Percentiles rank a stretch among this genome's conserved stretches.
phyloP scores from a whole-genome alignment of 768 basidiomycete genomes.

The Lentinus tigrinus region DNA sequence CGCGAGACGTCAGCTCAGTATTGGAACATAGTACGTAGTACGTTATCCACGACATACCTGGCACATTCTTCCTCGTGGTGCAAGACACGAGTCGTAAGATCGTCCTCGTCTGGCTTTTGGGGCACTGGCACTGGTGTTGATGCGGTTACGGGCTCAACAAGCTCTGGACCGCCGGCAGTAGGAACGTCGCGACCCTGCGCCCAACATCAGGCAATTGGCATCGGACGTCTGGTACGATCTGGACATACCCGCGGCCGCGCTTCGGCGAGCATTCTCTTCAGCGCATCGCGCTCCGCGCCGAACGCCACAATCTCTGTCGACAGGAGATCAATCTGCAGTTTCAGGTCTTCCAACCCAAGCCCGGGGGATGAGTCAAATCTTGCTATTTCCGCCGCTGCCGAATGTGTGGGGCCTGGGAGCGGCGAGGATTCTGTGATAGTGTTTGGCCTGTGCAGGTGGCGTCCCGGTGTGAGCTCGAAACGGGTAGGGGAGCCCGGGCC shows the following conservation, averaged over 20 bases:
- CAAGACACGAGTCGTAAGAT: not conserved
- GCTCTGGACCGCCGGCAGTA: not conserved
- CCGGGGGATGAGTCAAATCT: not conserved
- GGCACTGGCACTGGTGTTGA: not conserved
- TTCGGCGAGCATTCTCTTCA: not conserved
- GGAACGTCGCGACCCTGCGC: not conserved
- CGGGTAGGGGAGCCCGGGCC: slow-evolving; percentile 8
- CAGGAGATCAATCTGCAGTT: slow-evolving; percentile 2
- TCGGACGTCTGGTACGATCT: not conserved
- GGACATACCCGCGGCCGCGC: not conserved
- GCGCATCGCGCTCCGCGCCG: slow-evolving; percentile 2
- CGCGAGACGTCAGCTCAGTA: not conserved
- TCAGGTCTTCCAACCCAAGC: not conserved
- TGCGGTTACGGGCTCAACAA: not conserved
- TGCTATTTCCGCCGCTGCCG: not conserved
- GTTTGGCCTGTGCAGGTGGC: not conserved
- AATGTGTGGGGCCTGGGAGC: not conserved
- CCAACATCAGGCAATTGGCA: not conserved
- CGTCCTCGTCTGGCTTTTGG: not conserved
- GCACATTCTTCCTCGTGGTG: not conserved
- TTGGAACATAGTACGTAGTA: not conserved
- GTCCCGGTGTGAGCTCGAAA: not conserved
- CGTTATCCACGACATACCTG: not conserved
- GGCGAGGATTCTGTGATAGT: not conserved
- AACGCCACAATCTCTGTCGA: slow-evolving; percentile 7